A percentile compares a stretch with the other conserved stretches of the same genome.
These are phyloP conservation scores for Suhomyces anneliseae DNA, from an alignment of 1,139 yeast genomes.

Conservation along the genomic window DNA sequence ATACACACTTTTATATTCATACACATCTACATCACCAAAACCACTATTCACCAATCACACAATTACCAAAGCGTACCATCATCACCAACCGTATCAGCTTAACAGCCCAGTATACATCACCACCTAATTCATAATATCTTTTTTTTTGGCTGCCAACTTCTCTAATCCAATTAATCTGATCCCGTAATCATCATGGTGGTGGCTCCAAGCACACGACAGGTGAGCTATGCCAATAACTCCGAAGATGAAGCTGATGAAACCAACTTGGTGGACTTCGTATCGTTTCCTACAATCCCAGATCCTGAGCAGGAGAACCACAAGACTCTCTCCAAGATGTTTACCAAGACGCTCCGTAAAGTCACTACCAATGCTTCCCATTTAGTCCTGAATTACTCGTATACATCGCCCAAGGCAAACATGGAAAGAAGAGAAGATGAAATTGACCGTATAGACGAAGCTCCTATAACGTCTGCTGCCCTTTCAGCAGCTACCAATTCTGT, in stretches of 20 bases:
- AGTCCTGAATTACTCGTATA: constrained; percentile 32
- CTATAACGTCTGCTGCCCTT: background rate
- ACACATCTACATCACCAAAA: no score
- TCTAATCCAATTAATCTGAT: no score
- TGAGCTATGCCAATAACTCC: constrained; percentile 14
- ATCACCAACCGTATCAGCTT: no score
- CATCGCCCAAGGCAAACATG: constrained; percentile 10
- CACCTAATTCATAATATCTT: no score
- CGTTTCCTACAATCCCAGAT: constrained; percentile 48
- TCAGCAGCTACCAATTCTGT: background rate
- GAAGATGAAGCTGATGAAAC: constrained; percentile 17
- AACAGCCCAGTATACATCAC: no score
- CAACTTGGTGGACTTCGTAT: constrained; percentile 33
- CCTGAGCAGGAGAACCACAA: constrained; percentile 37
- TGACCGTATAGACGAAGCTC: constrained; percentile 9
- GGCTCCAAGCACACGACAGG: constrained; percentile 1
- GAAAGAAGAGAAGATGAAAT: background rate
- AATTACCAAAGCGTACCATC: no score
- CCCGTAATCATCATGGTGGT: background rate
- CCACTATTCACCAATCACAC: no score
- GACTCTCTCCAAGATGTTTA: constrained; percentile 34
- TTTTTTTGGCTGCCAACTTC: no score
- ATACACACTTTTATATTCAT: no score
- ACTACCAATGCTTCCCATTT: constrained; percentile 46
- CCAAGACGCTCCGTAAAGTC: constrained; percentile 45